These are phyloP conservation scores for Orychophragmus violaceus DNA, from an alignment of 345 rosid genomes.

Conservation along the genomic window DNA sequence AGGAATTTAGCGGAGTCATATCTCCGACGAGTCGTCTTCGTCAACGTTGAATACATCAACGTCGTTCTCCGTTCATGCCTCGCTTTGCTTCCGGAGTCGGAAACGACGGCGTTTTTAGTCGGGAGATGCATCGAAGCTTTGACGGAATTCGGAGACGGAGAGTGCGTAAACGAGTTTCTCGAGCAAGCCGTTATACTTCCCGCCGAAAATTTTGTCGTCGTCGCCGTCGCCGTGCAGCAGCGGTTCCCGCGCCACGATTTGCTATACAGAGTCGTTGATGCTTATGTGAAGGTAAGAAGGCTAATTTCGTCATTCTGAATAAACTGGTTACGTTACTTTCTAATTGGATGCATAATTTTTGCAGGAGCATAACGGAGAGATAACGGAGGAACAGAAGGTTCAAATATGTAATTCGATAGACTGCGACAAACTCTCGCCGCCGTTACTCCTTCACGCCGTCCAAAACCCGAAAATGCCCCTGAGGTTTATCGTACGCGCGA, in stretches of 20 bases:
- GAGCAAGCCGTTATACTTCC: constrained; percentile 45
- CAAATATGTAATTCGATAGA: constrained; percentile 59
- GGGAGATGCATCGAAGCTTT: constrained; percentile 56
- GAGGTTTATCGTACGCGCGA: constrained; percentile 71
- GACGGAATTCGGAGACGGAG: constrained; percentile 36
- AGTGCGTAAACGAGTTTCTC: constrained; percentile 30
- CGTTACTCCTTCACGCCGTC: constrained; percentile 60
- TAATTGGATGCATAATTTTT: background rate
- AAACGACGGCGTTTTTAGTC: constrained; percentile 46
- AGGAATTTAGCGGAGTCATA: constrained; percentile 52
- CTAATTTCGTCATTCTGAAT: background rate
- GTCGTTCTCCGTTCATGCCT: constrained; percentile 60
- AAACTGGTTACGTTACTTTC: background rate
- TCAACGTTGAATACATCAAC: constrained; percentile 35
- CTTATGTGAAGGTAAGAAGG: constrained; percentile 56
- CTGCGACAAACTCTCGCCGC: constrained; percentile 71
- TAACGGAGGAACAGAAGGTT: constrained; percentile 57
- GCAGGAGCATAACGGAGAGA: constrained; percentile 49
- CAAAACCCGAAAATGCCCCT: constrained; percentile 84
- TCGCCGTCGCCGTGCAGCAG: constrained; percentile 48
- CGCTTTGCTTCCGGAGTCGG: constrained; percentile 65
- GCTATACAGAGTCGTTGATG: constrained; percentile 56
- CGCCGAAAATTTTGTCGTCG: constrained; percentile 44
- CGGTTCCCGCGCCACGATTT: constrained; percentile 55
- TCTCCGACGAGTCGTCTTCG: constrained; percentile 46